Evolutionary conservation across 768 basidiomycete species (phyloP).

Genomic region (Clavulina sp.): DNA sequence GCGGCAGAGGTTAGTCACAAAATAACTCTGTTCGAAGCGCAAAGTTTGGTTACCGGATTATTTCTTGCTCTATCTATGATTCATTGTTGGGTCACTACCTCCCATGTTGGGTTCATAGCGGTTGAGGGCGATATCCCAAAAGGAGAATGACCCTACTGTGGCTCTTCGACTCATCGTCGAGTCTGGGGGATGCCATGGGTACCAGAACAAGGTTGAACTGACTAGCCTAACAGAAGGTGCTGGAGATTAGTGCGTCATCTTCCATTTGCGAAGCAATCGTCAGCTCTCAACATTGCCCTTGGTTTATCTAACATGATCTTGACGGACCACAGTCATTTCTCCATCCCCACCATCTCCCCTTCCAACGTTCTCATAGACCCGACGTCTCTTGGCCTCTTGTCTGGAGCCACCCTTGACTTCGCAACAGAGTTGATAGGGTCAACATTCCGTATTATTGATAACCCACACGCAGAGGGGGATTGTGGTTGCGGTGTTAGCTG

Average conservation of each 20-base stretch:
- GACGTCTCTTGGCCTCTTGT: slow-evolving; percentile 65
- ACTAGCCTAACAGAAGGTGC: slow-evolving; percentile 18
- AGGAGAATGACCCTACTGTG: slow-evolving; percentile 41
- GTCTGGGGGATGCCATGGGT: slow-evolving; percentile 92
- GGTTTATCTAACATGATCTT: slow-evolving; percentile 4
- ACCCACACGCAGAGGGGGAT: slow-evolving; percentile 83
- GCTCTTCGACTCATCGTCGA: slow-evolving; percentile 75
- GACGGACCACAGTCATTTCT: slow-evolving; percentile 35
- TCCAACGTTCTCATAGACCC: slow-evolving; percentile 74
- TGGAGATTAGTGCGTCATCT: neutral
- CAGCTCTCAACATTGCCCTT: neutral
- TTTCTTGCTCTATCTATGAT: neutral
- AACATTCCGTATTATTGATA: slow-evolving; percentile 64
- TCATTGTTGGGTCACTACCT: neutral
- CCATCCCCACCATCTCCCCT: slow-evolving; percentile 50
- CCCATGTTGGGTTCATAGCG: slow-evolving; percentile 33
- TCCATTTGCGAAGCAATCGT: neutral
- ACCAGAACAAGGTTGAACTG: slow-evolving; percentile 86
- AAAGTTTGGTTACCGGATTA: too few relatives aligned
- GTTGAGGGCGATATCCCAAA: slow-evolving; percentile 50
- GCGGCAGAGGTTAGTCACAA: slow-evolving; percentile 11
- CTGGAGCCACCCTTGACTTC: slow-evolving; percentile 79
- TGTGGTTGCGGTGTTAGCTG: slow-evolving; percentile 96
- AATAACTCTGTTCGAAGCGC: too few relatives aligned
- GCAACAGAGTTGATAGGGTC: slow-evolving; percentile 91